Evolutionary conservation across 2,329 filamentous ascomycete species (phyloP), one percentile per base, ranked within the genome.

Genomic region (Penicillium rolfsii): DNA sequence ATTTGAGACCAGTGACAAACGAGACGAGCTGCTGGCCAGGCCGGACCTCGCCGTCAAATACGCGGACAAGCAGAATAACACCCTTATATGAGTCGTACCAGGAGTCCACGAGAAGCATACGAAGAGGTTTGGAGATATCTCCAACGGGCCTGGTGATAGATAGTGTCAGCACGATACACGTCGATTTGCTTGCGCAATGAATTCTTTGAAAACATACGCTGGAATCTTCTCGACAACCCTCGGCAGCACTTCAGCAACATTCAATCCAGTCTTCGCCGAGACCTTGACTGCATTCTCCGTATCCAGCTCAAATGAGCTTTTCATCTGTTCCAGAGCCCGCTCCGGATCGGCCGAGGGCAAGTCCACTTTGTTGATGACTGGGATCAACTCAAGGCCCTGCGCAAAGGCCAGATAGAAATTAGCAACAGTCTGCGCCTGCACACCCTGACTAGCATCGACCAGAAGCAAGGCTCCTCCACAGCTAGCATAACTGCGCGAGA

Each of bases 351-450:
- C 92, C 11, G 93, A 91, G 0, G 90, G 89, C 71, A 99, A 85
- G 75, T 99, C 95, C 57, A 99, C 90, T 82, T 99, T 99, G 82
- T 99, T 99, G 71, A 99, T 86, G 26, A 99, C 91, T 0, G 95
- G 95, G 3, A 99, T 87, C 63, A 99, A 85, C 24, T 88, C 84
- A 55, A 99, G 80, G 16, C 92, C 91, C 76, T 98, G 92, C 1
- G 94, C 89, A 77, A 99, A 99, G 7, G 95, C 95, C 26, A 98
- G 87, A 75, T 98, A 97, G 79, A 99, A 99, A 77, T 99, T 99
- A 63, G 95, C 95, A 8, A 99, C 95, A 0, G 95, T 99, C 81
- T 99, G 95, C 5, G 95, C 95, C 80, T 99, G 95, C 2, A 99
- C 89, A 49, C 95, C 95, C 78, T 99, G 95, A 68, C 91, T 96